These are phyloP conservation scores for Malus fusca DNA, from an alignment of 306 rosid genomes.

Conservation along the genomic window DNA sequence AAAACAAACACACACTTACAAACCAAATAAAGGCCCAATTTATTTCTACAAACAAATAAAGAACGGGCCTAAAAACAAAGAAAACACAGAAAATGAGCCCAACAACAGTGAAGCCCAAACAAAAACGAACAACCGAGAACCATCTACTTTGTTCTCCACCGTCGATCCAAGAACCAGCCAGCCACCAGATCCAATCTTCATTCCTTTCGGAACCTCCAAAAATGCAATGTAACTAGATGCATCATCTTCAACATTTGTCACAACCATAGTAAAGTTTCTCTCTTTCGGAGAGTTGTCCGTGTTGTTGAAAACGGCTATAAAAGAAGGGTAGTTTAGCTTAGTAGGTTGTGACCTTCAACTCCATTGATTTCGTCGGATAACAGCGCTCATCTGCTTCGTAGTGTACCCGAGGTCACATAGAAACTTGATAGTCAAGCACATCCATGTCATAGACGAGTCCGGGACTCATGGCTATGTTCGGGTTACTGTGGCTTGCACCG, in stretches of 20 bases:
- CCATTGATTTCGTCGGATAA: not conserved
- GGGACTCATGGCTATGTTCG: constrained; percentile 3
- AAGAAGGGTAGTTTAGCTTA: constrained; percentile 15
- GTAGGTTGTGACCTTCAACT: not conserved
- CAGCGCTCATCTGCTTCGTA: not conserved
- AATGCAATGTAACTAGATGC: not conserved
- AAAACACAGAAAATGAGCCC: too few relatives aligned
- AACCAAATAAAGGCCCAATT: too few relatives aligned
- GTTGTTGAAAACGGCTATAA: not conserved
- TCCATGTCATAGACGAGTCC: constrained; percentile 5
- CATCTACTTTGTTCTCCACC: too few relatives aligned
- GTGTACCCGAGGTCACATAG: constrained; percentile 5
- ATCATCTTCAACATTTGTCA: constrained; percentile 2
- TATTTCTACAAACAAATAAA: too few relatives aligned
- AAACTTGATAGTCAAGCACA: constrained; percentile 13
- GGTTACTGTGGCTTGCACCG: constrained; percentile 14
- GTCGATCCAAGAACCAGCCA: too few relatives aligned
- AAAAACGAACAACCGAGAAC: too few relatives aligned
- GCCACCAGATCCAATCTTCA: not conserved
- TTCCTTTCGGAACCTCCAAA: not conserved
- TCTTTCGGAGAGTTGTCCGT: not conserved
- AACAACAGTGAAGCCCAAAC: too few relatives aligned
- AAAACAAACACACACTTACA: too few relatives aligned
- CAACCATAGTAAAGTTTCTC: constrained; percentile 7
- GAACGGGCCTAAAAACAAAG: too few relatives aligned